These are phyloP conservation scores for Solanum chiquidenum DNA, from an alignment of 257 asterid genomes.

Conservation along the genomic window DNA sequence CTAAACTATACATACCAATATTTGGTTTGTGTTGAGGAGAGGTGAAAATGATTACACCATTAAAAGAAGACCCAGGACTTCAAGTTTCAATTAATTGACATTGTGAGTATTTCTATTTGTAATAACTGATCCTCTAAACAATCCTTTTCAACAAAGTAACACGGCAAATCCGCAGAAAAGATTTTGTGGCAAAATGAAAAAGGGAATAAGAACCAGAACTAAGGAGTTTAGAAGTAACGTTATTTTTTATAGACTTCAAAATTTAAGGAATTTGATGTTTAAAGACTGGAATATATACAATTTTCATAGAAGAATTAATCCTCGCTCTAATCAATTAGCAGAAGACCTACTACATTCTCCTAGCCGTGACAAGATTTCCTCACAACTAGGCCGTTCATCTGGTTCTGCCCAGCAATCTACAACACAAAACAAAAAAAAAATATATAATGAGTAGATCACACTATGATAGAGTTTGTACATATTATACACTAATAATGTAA, in stretches of 20 bases:
- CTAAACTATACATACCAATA: background rate
- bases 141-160: background rate
- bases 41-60: background rate
- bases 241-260: background rate
- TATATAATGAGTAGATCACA: background rate
- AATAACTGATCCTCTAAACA: background rate
- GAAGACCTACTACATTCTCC: slow-evolving; percentile 54
- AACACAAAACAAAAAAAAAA: background rate
- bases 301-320: background rate
- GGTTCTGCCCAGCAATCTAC: slow-evolving; percentile 90
- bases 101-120: background rate
- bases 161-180: background rate
- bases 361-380: slow-evolving; percentile 58
- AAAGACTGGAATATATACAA: background rate
- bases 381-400: slow-evolving; percentile 72
- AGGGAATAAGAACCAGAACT: background rate
- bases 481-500: background rate
- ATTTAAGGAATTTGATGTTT: background rate
- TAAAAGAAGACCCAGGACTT: background rate
- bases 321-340: slow-evolving; percentile 8
- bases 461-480: background rate
- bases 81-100: background rate
- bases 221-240: background rate
- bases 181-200: background rate
- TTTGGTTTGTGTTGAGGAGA: background rate